Base-by-base conservation (phyloP, 345 rosid genomes). In the Firmiana major region DNA sequence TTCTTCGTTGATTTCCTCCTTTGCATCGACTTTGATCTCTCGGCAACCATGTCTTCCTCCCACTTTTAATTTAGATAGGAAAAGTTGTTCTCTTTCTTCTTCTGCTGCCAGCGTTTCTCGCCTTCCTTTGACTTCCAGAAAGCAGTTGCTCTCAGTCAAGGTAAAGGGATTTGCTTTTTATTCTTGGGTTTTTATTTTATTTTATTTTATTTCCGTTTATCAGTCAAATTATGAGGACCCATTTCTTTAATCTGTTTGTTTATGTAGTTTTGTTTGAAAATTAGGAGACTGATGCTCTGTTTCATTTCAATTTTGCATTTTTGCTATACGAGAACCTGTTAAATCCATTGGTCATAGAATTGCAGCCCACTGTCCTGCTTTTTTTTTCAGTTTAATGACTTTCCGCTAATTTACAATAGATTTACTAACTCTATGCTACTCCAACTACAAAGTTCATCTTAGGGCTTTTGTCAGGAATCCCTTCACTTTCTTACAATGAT, bases 1-100 rank as follows among this genome's bases (percentile, higher is more conserved):
- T 38, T 46, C 77, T 74, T 74, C 67, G 43, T 63, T 73, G 63
- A 66, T 59, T 3, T 22, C 40, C 49, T 38, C 76, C 66, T 73
- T 24, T 45, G 76, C 76, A 10, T 59, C 68, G 9, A 42, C 77
- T 28, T 58, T 31, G 22, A 42, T 19, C 21, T 21, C 55, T 58
- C 53, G 9, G 7, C 75, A 71, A 71, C 75, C 22, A n/a, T 19
- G 19, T 55, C 26, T 21, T 22, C 51, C 36, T 5, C 66, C 54
- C 66, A 57, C 21, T 59, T 42, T 22, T 19, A 58, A 15, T 59
- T 17, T 60, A 8, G 26, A 40, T 24, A 74, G 31, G 66, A 74
- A 31, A 42, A 42, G 17, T 8, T 59, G 55, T 74, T 40, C 68
- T 59, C 21, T 43, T 43, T 49, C 74, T 31, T 49, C 62, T 71